Conservation (phyloP, 139 green algal genomes). For the Chlorella sp. region DNA sequence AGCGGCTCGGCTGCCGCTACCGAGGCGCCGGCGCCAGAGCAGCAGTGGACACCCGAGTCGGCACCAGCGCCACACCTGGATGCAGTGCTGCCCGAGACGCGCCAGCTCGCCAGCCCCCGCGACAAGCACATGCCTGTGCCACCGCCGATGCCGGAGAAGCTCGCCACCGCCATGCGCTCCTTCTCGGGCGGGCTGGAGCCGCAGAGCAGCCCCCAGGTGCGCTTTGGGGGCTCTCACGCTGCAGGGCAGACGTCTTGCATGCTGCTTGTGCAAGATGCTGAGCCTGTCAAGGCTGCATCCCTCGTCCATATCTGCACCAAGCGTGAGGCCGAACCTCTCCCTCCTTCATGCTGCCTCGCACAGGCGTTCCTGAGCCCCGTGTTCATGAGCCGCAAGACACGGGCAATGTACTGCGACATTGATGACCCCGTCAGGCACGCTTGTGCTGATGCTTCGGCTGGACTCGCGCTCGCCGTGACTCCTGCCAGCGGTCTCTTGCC, state of each 20-base stretch:
- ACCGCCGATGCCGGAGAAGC: neutral
- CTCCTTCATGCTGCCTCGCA: neutral
- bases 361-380: slow-evolving; percentile 22
- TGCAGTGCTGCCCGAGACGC: neutral
- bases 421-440: slow-evolving; percentile 35
- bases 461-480: neutral
- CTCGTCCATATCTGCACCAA: neutral
- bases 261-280: neutral
- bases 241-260: neutral
- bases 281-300: too few species aligned
- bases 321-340: neutral
- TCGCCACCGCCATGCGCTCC: neutral
- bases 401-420: slow-evolving; percentile 36
- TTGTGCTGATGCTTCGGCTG: neutral
- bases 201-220: neutral
- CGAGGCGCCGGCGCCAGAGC: neutral
- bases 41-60: neutral
- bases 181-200: neutral
- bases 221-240: too few species aligned
- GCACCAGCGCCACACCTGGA: neutral
- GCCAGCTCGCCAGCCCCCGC: neutral
- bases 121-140: neutral
- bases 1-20: neutral
- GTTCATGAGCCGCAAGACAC: slow-evolving; percentile 33
- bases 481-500: neutral